Evolutionary conservation across 1,139 yeast genomes (phyloP).

Genomic region (Blastobotrys proliferans): DNA sequence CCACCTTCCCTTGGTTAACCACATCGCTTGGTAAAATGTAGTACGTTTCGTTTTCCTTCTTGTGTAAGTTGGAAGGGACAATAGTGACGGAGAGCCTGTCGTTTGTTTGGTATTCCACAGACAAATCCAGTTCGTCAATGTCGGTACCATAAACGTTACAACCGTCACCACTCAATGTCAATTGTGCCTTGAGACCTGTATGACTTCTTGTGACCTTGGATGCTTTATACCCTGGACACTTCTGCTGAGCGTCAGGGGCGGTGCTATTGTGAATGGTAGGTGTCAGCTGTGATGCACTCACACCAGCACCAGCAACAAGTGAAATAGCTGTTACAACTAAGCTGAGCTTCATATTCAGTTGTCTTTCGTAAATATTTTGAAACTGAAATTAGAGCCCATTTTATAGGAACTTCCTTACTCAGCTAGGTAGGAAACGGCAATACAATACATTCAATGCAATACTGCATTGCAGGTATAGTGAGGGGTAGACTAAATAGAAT

Average conservation of each 20-base stretch:
- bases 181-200: constrained; percentile 29
- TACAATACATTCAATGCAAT: too few relatives aligned
- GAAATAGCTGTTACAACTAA: too few relatives aligned
- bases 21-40: constrained; percentile 31
- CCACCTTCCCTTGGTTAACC: constrained; percentile 27
- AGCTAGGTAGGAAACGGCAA: too few relatives aligned
- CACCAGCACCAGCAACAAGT: background rate
- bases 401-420: too few relatives aligned
- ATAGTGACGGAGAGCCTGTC: constrained; percentile 33
- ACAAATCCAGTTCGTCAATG: constrained; percentile 29
- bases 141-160: constrained; percentile 36
- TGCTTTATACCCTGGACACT: constrained; percentile 32
- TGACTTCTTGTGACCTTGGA: constrained; percentile 20
- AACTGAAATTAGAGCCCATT: too few relatives aligned
- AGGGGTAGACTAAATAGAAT: too few relatives aligned
- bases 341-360: too few relatives aligned
- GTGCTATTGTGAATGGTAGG: constrained; percentile 31
- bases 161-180: constrained; percentile 29
- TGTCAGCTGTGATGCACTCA: constrained; percentile 9
- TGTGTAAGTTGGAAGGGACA: constrained; percentile 30
- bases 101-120: constrained; percentile 33
- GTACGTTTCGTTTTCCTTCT: constrained; percentile 25
- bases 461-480: too few relatives aligned
- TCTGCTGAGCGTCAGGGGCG: constrained; percentile 34
- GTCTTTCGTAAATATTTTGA: too few relatives aligned